Evolutionary conservation across 1,284 basidiomycete species (phyloP).

Genomic region (Boletus austroedulis): DNA sequence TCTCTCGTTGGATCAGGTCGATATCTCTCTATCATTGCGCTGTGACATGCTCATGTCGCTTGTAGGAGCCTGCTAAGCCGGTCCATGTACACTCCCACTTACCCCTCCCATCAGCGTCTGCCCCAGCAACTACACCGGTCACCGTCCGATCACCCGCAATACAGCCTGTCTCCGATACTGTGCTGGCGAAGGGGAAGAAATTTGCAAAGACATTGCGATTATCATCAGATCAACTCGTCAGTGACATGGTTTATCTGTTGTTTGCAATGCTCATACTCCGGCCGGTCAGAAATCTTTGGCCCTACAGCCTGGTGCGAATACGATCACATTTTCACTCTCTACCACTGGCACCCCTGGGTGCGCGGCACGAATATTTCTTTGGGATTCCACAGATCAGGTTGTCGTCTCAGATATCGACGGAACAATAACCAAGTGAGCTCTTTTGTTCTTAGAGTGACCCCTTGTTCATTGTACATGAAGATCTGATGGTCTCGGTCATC

Average conservation of each 20-base stretch:
- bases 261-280: constrained; percentile 1
- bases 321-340: constrained; percentile 94
- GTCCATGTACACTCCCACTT: background rate
- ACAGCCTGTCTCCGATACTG: constrained; percentile 20
- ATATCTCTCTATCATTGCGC: background rate
- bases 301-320: constrained; percentile 87
- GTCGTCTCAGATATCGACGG: constrained; percentile 99
- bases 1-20: constrained; percentile 24
- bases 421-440: constrained; percentile 91
- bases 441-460: background rate
- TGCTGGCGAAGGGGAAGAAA: constrained; percentile 36
- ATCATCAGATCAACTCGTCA: constrained; percentile 78
- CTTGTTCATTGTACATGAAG: constrained; percentile 39
- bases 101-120: constrained; percentile 22
- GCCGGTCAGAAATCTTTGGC: constrained; percentile 73
- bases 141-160: constrained; percentile 19
- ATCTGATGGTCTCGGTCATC: constrained; percentile 95
- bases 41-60: constrained; percentile 5
- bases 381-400: constrained; percentile 87
- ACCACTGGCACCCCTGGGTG: constrained; percentile 85
- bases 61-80: constrained; percentile 13
- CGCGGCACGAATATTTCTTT: constrained; percentile 92
- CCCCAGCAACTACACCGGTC: constrained; percentile 29
- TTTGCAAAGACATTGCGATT: constrained; percentile 93
- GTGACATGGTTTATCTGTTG: constrained; percentile 20